phyloP scores from a whole-genome alignment of 495 filamentous ascomycete genomes.

The Hypoxylon lenormandii region DNA sequence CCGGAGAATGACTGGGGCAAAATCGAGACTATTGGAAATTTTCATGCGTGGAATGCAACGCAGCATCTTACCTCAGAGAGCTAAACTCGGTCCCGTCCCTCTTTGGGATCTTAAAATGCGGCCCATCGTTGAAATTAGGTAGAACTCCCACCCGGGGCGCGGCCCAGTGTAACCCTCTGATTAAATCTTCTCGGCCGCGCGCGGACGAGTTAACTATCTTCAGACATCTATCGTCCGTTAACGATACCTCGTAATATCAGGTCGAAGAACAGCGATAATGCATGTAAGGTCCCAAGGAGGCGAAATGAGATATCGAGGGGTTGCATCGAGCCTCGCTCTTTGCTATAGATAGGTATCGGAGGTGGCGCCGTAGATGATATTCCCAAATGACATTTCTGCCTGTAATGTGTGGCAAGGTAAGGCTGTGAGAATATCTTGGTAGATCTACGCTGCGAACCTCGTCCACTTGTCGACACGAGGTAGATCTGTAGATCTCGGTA shows the following conservation, averaged over 20 bases:
- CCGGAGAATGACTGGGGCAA: slow-evolving; percentile 2
- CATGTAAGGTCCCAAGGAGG: slow-evolving; percentile 2
- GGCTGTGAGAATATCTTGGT: slow-evolving; percentile 29
- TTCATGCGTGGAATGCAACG: slow-evolving; percentile 35
- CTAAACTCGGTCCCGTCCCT: slow-evolving; percentile 38
- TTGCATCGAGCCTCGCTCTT: slow-evolving; percentile 1
- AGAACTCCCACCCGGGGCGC: slow-evolving; percentile 26
- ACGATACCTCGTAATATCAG: slow-evolving; percentile 27
- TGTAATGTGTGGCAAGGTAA: slow-evolving; percentile 10
- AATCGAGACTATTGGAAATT: slow-evolving; percentile 12
- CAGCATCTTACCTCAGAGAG: slow-evolving; percentile 20
- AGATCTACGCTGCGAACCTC: slow-evolving; percentile 23
- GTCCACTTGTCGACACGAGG: slow-evolving; percentile 40
- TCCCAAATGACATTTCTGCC: slow-evolving; percentile 5
- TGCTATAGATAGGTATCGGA: slow-evolving; percentile 6
- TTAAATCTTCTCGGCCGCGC: slow-evolving; percentile 29
- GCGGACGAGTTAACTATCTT: slow-evolving; percentile 34
- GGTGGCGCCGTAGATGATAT: slow-evolving; percentile 11
- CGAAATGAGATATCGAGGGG: neutral
- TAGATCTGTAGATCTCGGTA: slow-evolving; percentile 42
- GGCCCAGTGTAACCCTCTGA: slow-evolving; percentile 33
- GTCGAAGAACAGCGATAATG: slow-evolving; percentile 2
- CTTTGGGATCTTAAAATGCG: slow-evolving; percentile 17
- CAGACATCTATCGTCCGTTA: slow-evolving; percentile 19
- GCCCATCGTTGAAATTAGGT: slow-evolving; percentile 31